These are phyloP conservation scores for Cyberlindnera suaveolens DNA, from an alignment of 805 yeast genomes.

Conservation along the genomic window DNA sequence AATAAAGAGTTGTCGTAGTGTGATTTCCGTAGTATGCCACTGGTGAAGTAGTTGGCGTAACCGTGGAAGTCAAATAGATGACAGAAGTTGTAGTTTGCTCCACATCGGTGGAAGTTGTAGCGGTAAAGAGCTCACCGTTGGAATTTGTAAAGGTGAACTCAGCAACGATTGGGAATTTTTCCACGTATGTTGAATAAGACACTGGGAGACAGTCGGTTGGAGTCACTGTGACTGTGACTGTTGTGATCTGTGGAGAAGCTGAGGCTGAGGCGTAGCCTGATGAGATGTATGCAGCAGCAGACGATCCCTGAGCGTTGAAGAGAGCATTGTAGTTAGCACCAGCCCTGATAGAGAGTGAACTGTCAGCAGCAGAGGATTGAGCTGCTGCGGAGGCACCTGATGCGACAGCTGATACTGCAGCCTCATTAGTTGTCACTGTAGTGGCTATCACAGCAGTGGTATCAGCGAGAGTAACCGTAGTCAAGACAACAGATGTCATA, in stretches of 20 bases:
- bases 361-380: conserved; percentile 1
- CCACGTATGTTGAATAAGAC: conserved; percentile 11
- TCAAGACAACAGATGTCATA: conserved; percentile 37
- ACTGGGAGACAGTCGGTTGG: conserved; percentile 13
- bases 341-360: background rate
- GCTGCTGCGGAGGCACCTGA: conserved; percentile 1
- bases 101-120: conserved; percentile 20
- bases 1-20: conserved; percentile 6
- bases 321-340: conserved; percentile 1
- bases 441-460: conserved; percentile 35
- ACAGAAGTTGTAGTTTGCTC: conserved; percentile 20
- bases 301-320: background rate
- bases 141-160: conserved; percentile 22
- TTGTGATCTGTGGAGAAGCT: conserved; percentile 11
- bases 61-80: conserved; percentile 15
- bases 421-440: conserved; percentile 13
- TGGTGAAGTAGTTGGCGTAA: conserved; percentile 7
- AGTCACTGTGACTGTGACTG: conserved; percentile 20
- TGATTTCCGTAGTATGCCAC: background rate
- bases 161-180: conserved; percentile 17
- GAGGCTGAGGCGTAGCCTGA: conserved; percentile 2
- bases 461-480: conserved; percentile 24
- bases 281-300: conserved; percentile 2
- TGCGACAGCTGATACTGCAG: conserved; percentile 6
- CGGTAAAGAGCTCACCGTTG: conserved; percentile 19